Percentiles rank a stretch among this genome's conserved stretches.
Conservation (phyloP, 371 early-diverging fungal genomes). For the Apophysomyces elegans region DNA sequence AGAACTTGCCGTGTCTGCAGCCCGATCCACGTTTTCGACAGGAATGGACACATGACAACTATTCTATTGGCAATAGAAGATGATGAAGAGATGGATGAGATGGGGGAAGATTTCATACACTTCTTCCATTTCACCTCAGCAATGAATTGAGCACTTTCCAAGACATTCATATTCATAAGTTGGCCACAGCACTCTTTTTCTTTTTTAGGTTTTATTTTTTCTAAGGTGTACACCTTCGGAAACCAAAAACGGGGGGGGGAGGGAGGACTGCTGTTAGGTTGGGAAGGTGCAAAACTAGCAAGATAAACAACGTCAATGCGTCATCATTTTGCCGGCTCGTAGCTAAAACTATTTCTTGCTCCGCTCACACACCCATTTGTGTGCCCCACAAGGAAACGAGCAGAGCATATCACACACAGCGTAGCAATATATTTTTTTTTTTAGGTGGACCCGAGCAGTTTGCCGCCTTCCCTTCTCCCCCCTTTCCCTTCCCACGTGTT, state of each 20-base stretch:
- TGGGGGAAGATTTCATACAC: not conserved
- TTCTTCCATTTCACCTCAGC: constrained; percentile 36
- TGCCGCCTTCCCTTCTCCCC: no score
- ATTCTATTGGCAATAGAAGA: constrained; percentile 35
- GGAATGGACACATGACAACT: constrained; percentile 70
- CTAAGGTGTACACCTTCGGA: constrained; percentile 8
- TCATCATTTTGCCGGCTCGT: constrained; percentile 9
- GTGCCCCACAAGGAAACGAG: constrained; percentile 1
- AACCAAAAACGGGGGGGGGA: not conserved
- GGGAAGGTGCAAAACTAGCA: not conserved
- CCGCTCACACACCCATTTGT: not conserved
- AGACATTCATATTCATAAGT: constrained; percentile 30
- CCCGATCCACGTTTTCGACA: constrained; percentile 53
- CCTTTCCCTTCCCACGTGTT: constrained; percentile 2
- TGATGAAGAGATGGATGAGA: not conserved
- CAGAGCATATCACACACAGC: not conserved
- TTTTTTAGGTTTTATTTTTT: constrained; percentile 6
- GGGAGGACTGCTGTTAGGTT: not conserved
- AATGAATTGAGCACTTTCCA: constrained; percentile 66
- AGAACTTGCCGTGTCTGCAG: constrained; percentile 55
- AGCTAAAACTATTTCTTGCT: not conserved
- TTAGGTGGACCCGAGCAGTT: not conserved
- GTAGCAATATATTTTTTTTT: constrained; percentile 6
- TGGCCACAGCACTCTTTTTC: no score
- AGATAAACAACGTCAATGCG: constrained; percentile 5